Conservation (phyloP, 441 rosid genomes). For the Mallotus japonicus region DNA sequence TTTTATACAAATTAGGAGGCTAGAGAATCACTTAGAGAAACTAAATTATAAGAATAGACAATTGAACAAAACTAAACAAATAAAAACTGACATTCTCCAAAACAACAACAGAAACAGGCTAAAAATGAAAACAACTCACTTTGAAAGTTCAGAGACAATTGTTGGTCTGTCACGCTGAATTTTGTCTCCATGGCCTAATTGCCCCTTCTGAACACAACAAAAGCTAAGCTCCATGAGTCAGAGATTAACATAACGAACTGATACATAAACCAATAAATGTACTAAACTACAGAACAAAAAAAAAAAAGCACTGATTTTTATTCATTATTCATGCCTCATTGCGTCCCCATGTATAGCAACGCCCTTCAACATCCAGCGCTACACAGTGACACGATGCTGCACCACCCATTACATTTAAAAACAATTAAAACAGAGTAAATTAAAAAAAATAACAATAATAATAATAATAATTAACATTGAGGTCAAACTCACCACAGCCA, state of each 20-base stretch:
- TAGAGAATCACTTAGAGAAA: no score
- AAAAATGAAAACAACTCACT: constrained; percentile 42
- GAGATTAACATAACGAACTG: no score
- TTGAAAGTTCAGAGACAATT: constrained; percentile 81
- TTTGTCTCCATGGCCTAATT: constrained; percentile 90
- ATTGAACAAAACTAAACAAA: no score
- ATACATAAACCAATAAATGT: no score
- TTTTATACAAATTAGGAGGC: no score
- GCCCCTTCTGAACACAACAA: constrained; percentile 73
- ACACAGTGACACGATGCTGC: constrained; percentile 95
- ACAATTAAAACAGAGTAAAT: background rate
- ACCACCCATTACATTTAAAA: constrained; percentile 9
- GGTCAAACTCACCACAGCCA: constrained; percentile 62
- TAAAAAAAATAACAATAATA: background rate
- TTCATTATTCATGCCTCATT: constrained; percentile 60
- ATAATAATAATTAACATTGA: background rate
- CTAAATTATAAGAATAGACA: no score
- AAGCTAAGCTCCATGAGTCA: constrained; percentile 3
- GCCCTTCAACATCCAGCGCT: constrained; percentile 91
- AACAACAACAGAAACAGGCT: background rate
- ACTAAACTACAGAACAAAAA: constrained; percentile 2
- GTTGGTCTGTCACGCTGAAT: constrained; percentile 93
- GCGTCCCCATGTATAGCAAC: constrained; percentile 98
- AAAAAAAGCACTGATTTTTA: background rate
- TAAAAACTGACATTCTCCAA: background rate